Evolutionary conservation across 2,329 filamentous ascomycete species (phyloP).

Genomic region (Cercospora zeina): DNA sequence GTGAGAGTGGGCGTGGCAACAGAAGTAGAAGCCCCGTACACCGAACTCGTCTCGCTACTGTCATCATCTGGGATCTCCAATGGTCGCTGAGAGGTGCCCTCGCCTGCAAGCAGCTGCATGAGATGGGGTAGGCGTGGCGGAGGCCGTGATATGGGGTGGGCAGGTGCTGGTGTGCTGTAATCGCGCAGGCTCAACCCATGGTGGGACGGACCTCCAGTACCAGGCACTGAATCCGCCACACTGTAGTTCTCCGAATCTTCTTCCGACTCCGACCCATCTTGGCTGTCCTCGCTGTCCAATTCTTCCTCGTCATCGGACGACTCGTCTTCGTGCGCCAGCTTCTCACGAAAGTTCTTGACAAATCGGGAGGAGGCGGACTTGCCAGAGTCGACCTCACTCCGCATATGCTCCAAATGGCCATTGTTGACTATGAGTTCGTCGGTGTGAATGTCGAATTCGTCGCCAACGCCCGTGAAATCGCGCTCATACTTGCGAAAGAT

Average conservation of each 20-base stretch:
- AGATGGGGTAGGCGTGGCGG: slow-evolving; percentile 22
- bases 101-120: slow-evolving; percentile 27
- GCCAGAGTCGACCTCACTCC: slow-evolving; percentile 57
- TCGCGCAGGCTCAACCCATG: background rate
- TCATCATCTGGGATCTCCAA: slow-evolving; percentile 11
- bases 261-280: slow-evolving; percentile 8
- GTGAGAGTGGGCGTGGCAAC: background rate
- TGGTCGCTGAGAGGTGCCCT: slow-evolving; percentile 16
- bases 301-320: slow-evolving; percentile 37
- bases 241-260: background rate
- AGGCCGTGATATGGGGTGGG: slow-evolving; percentile 9
- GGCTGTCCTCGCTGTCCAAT: slow-evolving; percentile 22
- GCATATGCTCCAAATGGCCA: slow-evolving; percentile 72
- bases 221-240: background rate
- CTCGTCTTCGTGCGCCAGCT: slow-evolving; percentile 38
- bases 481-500: slow-evolving; percentile 75
- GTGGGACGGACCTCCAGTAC: background rate
- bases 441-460: slow-evolving; percentile 83
- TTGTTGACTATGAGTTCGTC: slow-evolving; percentile 86
- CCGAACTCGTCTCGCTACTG: slow-evolving; percentile 10
- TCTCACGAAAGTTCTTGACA: slow-evolving; percentile 37
- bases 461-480: slow-evolving; percentile 79
- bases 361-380: slow-evolving; percentile 36
- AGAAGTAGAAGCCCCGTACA: background rate
- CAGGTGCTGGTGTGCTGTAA: background rate